These are phyloP conservation scores for Penicillium malachiteum DNA, from an alignment of 495 filamentous ascomycete species.

Conservation along the genomic window DNA sequence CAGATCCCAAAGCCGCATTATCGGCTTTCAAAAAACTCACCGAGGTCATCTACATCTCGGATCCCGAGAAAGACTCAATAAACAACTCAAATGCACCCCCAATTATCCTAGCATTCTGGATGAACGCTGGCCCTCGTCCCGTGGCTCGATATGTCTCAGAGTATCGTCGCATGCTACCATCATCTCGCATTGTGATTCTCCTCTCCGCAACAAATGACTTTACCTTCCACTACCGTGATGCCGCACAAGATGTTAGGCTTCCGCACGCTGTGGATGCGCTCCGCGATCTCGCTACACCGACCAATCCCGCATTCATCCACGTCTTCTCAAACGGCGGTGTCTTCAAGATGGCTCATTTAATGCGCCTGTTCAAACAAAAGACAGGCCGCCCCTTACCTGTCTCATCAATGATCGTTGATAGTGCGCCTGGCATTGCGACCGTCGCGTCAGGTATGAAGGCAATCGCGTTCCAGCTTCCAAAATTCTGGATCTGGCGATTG, in stretches of 20 bases:
- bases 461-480: constrained; percentile 37
- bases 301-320: constrained; percentile 37
- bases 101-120: constrained; percentile 46
- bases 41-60: constrained; percentile 35
- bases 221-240: constrained; percentile 24
- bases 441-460: constrained; percentile 28
- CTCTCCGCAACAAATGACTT: constrained; percentile 39
- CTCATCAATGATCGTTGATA: constrained; percentile 40
- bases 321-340: constrained; percentile 48
- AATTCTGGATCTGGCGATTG: constrained; percentile 30
- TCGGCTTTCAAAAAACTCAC: constrained; percentile 28
- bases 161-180: constrained; percentile 35
- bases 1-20: background rate
- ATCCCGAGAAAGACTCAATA: constrained; percentile 14
- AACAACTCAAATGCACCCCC: constrained; percentile 6
- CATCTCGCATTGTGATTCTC: constrained; percentile 42
- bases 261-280: constrained; percentile 39
- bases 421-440: constrained; percentile 39
- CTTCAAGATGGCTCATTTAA: constrained; percentile 28
- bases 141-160: constrained; percentile 39
- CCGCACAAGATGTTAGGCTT: constrained; percentile 31
- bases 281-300: constrained; percentile 17
- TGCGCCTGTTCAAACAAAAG: constrained; percentile 30
- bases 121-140: constrained; percentile 41
- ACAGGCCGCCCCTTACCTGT: constrained; percentile 34